Base-by-base conservation (phyloP, 164 flowering plant genomes). In the Vitis rotundifolia region DNA sequence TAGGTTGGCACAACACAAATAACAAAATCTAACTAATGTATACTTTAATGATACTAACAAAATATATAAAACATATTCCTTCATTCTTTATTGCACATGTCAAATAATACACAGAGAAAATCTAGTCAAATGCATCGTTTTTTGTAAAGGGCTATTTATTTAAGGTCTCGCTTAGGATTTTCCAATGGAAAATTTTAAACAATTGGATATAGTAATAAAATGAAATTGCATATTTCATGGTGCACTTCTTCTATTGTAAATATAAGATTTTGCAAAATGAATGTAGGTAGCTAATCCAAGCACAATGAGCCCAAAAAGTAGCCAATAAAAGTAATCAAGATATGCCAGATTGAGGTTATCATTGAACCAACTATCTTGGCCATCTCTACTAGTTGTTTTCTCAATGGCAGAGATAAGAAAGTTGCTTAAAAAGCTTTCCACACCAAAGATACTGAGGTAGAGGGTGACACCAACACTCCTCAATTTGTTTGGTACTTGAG, bases 301-400 rank as follows among this genome's bases (percentile, higher is more conserved):
- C 0, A 56, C 44, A 64, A 70, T 67, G 1, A 79, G 47, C 2
- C 37, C 70, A 10, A 75, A 72, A 18, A 79, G 75, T 1, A 79
- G 64, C 70, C 59, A 70, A 29, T 77, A 74, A 28, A 74, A 77
- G 64, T 66, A 71, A 67, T 75, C 71, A 11, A 75, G 78, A 67
- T 75, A 74, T 9, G 68, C 78, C 29, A 18, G 31, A 49, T 75
- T 75, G 6, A 75, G 71, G 61, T 71, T 75, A 37, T 56, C 62
- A 3, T 67, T 50, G 51, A 75, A 75, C 78, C 78, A 75, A 19
- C 71, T 58, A 2, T 73, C 44, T 4, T 31, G 63, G 0, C 75
- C 77, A 49, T 50, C 50, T 6, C 70, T n/a, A 26, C 71, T 13
- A 1, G 74, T 75, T 48, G 54, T 29, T 10, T 59, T 29, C 9